Percentiles rank a stretch among this genome's conserved stretches.
phyloP scores from a whole-genome alignment of 1,139 yeast species.

The Lodderomyces elongisporus region DNA sequence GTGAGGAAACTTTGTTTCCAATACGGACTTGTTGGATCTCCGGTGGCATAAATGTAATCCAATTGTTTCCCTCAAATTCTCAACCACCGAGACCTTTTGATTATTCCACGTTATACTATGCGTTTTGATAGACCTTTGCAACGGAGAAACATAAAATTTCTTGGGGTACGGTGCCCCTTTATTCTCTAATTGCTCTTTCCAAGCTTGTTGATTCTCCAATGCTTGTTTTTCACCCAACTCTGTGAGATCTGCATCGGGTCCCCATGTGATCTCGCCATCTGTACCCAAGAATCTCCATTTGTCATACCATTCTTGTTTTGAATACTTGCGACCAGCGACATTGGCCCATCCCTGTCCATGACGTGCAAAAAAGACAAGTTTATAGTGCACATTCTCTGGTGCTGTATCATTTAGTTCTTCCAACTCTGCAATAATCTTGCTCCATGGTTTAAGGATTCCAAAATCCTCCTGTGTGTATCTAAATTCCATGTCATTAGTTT shows the following conservation, averaged over 20 bases:
- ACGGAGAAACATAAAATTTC: slow-evolving; percentile 57
- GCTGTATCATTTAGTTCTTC: slow-evolving; percentile 30
- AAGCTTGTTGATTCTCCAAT: slow-evolving; percentile 37
- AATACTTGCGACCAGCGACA: slow-evolving; percentile 53
- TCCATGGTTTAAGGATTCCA: slow-evolving; percentile 48
- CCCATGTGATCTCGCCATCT: slow-evolving; percentile 57
- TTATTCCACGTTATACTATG: slow-evolving; percentile 53
- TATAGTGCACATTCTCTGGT: slow-evolving; percentile 37
- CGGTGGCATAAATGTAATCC: slow-evolving; percentile 68
- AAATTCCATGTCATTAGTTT: slow-evolving; percentile 45
- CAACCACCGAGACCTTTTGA: slow-evolving; percentile 40
- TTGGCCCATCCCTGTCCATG: slow-evolving; percentile 82
- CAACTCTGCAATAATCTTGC: slow-evolving; percentile 28
- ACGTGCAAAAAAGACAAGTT: slow-evolving; percentile 58
- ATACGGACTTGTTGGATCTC: slow-evolving; percentile 36
- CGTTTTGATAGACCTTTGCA: slow-evolving; percentile 59
- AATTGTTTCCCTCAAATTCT: slow-evolving; percentile 59
- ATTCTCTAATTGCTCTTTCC: slow-evolving; percentile 35
- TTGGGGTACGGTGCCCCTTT: slow-evolving; percentile 53
- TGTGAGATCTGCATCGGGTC: slow-evolving; percentile 66
- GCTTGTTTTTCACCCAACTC: slow-evolving; percentile 48
- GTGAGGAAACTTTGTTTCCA: slow-evolving; percentile 19
- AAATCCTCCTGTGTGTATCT: slow-evolving; percentile 44
- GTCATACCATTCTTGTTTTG: slow-evolving; percentile 52
- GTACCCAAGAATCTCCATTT: slow-evolving; percentile 55